A percentile compares a stretch with the other conserved stretches of the same genome.
phyloP scores from a whole-genome alignment of 2,329 filamentous ascomycete genomes.

The Pyrenochaeta sp. region DNA sequence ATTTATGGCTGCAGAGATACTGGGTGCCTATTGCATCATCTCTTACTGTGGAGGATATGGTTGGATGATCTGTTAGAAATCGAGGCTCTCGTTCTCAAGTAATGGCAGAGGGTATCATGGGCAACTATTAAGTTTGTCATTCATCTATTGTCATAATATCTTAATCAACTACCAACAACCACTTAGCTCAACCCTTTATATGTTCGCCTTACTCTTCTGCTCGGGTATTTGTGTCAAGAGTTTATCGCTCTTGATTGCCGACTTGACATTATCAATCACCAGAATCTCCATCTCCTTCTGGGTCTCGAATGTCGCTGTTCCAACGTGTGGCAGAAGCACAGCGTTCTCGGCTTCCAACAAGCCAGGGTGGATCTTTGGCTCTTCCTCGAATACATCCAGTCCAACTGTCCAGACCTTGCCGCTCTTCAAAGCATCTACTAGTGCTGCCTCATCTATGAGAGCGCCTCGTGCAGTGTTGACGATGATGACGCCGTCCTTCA shows the following conservation, averaged over 20 bases:
- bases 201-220: constrained; percentile 57
- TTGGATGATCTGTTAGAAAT: too few species aligned
- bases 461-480: constrained; percentile 66
- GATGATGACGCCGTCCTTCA: constrained; percentile 64
- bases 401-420: constrained; percentile 64
- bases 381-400: constrained; percentile 66
- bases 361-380: constrained; percentile 62
- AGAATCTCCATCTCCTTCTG: constrained; percentile 66
- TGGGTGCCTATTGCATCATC: too few species aligned
- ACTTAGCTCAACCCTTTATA: constrained; percentile 15
- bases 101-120: too few species aligned
- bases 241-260: constrained; percentile 63
- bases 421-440: constrained; percentile 61
- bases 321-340: constrained; percentile 67
- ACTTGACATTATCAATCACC: constrained; percentile 65
- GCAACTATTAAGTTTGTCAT: constrained; percentile 8
- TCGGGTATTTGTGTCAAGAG: constrained; percentile 68
- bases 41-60: too few species aligned
- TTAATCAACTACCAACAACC: constrained; percentile 2
- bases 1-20: too few species aligned
- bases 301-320: constrained; percentile 65
- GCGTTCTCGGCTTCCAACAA: constrained; percentile 58
- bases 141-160: constrained; percentile 10
- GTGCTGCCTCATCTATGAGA: constrained; percentile 63
- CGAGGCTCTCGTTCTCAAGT: too few species aligned